Base-by-base conservation (phyloP, 2,329 filamentous ascomycete species). In the Rhinocladiella similis region DNA sequence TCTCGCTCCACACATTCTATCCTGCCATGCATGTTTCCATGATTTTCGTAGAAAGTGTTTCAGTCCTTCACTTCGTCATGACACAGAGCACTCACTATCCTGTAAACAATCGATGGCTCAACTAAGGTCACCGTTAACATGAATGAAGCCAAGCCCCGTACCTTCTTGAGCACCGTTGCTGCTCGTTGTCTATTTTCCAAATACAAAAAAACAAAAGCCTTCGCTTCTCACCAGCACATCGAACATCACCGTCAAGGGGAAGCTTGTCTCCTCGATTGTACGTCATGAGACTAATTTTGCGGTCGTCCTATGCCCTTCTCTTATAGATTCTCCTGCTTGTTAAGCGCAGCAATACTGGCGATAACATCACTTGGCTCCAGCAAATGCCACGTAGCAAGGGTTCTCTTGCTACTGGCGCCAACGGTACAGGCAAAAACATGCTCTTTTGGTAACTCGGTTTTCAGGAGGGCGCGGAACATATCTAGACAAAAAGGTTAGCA, bases 371-470 rank as follows among this genome's bases (percentile, higher is more conserved):
- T 79, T 0, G 94, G 91, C 71, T 97, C 92, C 7, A 95, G 80
- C 10, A 97, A 77, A 72, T 97, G 92, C 87, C 90, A 97, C 64
- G 85, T 86, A 14, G 94, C 94, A 53, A 95, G 79, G 2, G 94
- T 97, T 68, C 91, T 87, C 79, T 97, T 97, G 53, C 88, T 92
- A 73, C 89, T 94, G 4, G 91, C 88, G 2, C 94, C 94, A 2
- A 97, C 90, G 0, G 91, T 96, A 42, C 96, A 90, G 1, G 91
- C 90, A 74, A 95, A 97, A 61, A 96, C 84, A 67, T 91, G 84
- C 35, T 90, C 70, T 73, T 74, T 61, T 68, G 81, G 72, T 74
- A 86, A 69, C 71, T 81, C 69, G 68, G 80, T 80, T 60, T 78
- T 74, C 51, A 81, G 71, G 43, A 97, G 81, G 13, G 91, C 87